These are phyloP conservation scores for Neurospora pannonica DNA, from an alignment of 495 filamentous ascomycete species.

Conservation along the genomic window DNA sequence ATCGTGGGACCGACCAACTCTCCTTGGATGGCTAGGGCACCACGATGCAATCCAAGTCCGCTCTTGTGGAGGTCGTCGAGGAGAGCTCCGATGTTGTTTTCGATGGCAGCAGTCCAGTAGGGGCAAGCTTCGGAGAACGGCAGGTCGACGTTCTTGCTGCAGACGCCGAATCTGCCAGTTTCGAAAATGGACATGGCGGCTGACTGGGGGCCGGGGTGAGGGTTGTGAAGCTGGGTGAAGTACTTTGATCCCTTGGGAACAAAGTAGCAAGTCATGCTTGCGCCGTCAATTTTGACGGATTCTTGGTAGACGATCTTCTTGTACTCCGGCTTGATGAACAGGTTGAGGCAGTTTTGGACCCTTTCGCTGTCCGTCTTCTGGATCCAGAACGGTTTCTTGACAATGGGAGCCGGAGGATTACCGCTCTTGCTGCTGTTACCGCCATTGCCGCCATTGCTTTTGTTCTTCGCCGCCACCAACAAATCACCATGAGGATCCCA, in stretches of 20 bases:
- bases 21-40: conserved; percentile 17
- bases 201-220: background rate
- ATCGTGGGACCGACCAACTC: conserved; percentile 20
- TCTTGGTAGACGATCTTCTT: conserved; percentile 9
- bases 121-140: background rate
- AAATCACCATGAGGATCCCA: conserved; percentile 1
- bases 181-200: background rate
- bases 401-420: background rate
- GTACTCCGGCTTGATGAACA: conserved; percentile 20
- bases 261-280: conserved; percentile 17
- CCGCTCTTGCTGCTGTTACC: no score
- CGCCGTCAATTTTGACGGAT: conserved; percentile 19
- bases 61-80: conserved; percentile 3
- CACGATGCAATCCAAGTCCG: background rate
- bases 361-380: conserved; percentile 14
- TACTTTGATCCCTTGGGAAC: background rate
- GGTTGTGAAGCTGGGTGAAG: background rate
- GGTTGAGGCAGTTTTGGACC: conserved; percentile 19
- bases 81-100: background rate
- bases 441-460: background rate
- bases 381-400: conserved; percentile 10
- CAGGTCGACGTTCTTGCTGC: conserved; percentile 13
- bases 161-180: conserved; percentile 20
- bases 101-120: conserved; percentile 9
- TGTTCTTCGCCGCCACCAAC: background rate